phyloP scores from a whole-genome alignment of 257 asterid genomes.

The Coffea eugenioides region DNA sequence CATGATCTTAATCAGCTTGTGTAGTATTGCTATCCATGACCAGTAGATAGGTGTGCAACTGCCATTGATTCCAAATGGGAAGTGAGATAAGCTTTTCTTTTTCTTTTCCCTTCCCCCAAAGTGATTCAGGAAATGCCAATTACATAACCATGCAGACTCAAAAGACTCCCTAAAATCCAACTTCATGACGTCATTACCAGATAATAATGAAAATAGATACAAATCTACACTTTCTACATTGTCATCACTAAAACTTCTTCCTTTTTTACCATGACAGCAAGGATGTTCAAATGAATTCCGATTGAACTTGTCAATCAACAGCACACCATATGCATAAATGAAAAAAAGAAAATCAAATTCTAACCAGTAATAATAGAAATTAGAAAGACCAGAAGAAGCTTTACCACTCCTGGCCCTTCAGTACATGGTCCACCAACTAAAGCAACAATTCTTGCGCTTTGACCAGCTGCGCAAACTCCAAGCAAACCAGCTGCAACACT shows the following conservation, averaged over 20 bases:
- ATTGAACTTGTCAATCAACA: background rate
- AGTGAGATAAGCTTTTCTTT: background rate
- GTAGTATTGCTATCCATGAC: background rate
- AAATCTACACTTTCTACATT: too few species aligned
- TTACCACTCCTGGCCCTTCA: slow-evolving; percentile 99
- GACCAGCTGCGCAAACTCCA: slow-evolving; percentile 78
- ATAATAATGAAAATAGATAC: background rate
- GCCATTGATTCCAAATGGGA: background rate
- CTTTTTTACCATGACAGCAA: background rate
- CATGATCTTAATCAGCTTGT: background rate
- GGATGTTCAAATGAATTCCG: background rate
- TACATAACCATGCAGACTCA: background rate
- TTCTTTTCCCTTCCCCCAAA: background rate
- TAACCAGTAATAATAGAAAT: background rate
- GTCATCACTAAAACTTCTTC: background rate
- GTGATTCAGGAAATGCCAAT: background rate
- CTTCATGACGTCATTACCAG: background rate
- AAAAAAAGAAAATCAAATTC: background rate
- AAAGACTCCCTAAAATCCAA: background rate
- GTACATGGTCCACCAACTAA: slow-evolving; percentile 99
- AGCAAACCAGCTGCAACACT: slow-evolving; percentile 91
- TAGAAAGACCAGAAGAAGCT: slow-evolving; percentile 23
- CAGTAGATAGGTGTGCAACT: background rate
- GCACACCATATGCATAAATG: background rate
- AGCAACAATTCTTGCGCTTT: slow-evolving; percentile 82